Percentiles rank a stretch among this genome's conserved stretches.
Conservation (phyloP, 2,329 filamentous ascomycete genomes). For the Calycina marina region DNA sequence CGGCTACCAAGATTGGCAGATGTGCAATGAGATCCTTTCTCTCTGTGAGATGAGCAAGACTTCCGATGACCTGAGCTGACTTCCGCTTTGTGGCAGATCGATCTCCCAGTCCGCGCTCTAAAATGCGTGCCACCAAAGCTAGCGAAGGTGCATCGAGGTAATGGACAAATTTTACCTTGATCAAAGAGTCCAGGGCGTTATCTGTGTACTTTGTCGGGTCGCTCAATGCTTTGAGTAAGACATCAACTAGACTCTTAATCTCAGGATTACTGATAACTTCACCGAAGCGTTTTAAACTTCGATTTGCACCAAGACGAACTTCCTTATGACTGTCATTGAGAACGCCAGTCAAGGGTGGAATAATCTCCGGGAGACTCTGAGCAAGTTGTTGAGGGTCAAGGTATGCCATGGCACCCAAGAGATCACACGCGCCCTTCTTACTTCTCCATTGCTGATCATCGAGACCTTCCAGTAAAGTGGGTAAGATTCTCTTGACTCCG, state of each 20-base stretch:
- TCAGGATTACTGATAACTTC: conserved; percentile 98
- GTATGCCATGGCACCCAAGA: conserved; percentile 96
- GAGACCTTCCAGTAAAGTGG: conserved; percentile 78
- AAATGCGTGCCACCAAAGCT: conserved; percentile 84
- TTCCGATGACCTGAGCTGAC: conserved; percentile 93
- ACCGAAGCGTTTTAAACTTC: conserved; percentile 92
- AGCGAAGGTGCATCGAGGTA: conserved; percentile 96
- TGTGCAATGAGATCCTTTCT: conserved; percentile 86
- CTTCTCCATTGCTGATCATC: conserved; percentile 96
- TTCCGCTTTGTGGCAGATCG: conserved; percentile 93
- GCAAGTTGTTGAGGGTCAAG: conserved; percentile 91
- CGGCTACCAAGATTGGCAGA: conserved; percentile 81
- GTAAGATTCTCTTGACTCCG: conserved; percentile 87
- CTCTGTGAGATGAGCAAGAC: conserved; percentile 90
- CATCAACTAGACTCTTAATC: conserved; percentile 80
- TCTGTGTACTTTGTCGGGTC: conserved; percentile 97
- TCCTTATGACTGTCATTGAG: conserved; percentile 98
- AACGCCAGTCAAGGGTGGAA: conserved; percentile 84
- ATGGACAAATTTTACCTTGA: conserved; percentile 97
- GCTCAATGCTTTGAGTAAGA: conserved; percentile 89
- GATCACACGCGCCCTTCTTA: conserved; percentile 94
- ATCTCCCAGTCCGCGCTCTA: conserved; percentile 83
- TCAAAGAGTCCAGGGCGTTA: conserved; percentile 80
- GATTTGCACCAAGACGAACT: conserved; percentile 79
- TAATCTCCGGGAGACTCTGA: conserved; percentile 85